Conservation (phyloP, 805 yeast genomes). For the Myxozyma geophila region DNA sequence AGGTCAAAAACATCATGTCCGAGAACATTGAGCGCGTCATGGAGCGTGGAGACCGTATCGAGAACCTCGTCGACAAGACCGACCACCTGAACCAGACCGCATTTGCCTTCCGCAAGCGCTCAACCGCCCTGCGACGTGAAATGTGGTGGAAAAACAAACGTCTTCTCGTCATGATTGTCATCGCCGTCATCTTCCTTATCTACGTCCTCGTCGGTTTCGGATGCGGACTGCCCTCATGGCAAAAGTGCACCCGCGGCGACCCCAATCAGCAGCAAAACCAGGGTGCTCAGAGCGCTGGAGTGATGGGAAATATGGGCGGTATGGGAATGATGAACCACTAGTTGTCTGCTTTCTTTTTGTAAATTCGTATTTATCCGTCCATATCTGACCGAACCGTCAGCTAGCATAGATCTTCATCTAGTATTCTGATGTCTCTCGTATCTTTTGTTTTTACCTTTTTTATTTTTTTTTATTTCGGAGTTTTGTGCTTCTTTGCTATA, state of each 20-base stretch:
- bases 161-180: constrained; percentile 26
- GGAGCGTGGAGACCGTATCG: constrained; percentile 77
- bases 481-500: background rate
- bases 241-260: constrained; percentile 30
- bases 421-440: background rate
- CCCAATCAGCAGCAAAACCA: constrained; percentile 13
- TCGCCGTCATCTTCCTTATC: constrained; percentile 32
- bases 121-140: constrained; percentile 63
- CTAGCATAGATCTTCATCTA: background rate
- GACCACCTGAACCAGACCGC: constrained; percentile 70
- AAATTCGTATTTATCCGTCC: background rate
- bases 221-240: constrained; percentile 37
- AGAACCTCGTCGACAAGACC: constrained; percentile 76
- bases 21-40: constrained; percentile 73
- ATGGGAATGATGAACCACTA: background rate
- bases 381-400: background rate
- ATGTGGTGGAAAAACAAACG: constrained; percentile 58
- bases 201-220: constrained; percentile 37
- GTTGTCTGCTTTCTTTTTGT: background rate
- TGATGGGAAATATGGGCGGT: too few species aligned
- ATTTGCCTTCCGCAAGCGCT: constrained; percentile 68
- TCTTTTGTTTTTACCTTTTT: background rate
- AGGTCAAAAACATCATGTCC: constrained; percentile 69
- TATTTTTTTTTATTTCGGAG: background rate
- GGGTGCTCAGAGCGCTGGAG: background rate